phyloP scores from a whole-genome alignment of 108 stramenopile genomes.

The Skeletonema costatum region DNA sequence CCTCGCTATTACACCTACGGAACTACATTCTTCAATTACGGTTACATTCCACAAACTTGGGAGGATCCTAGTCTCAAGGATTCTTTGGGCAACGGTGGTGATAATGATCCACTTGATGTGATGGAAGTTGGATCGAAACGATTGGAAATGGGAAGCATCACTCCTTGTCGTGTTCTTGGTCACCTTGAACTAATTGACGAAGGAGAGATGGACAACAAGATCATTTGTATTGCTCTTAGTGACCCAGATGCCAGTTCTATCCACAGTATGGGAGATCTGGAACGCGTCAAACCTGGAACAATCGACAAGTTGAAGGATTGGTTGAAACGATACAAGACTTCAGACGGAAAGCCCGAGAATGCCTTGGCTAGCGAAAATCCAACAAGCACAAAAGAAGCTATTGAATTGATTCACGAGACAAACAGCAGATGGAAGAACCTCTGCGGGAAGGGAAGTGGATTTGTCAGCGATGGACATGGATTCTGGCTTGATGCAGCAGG shows the following conservation, averaged over 20 bases:
- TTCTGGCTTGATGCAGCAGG: conserved; percentile 81
- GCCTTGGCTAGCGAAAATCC: conserved; percentile 85
- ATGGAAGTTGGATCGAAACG: conserved; percentile 91
- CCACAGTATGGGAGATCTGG: conserved; percentile 81
- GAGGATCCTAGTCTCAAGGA: conserved; percentile 89
- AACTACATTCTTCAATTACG: conserved; percentile 98
- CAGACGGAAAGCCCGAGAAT: conserved; percentile 95
- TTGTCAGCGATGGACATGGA: conserved; percentile 51
- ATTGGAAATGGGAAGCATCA: conserved; percentile 90
- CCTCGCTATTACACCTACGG: conserved; percentile 97
- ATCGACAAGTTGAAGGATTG: conserved; percentile 87
- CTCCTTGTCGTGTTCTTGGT: conserved; percentile 92
- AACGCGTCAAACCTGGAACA: conserved; percentile 82
- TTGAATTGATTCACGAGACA: conserved; percentile 79
- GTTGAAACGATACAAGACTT: conserved; percentile 97
- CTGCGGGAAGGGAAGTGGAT: conserved; percentile 75
- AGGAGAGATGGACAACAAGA: conserved; percentile 98
- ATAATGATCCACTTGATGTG: conserved; percentile 98
- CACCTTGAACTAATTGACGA: conserved; percentile 96
- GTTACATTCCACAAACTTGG: conserved; percentile 97
- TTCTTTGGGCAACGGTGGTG: conserved; percentile 86
- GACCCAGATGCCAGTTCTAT: conserved; percentile 76
- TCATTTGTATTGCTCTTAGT: conserved; percentile 84
- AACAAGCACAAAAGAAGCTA: conserved; percentile 64
- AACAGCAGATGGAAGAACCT: conserved; percentile 77